Evolutionary conservation across 2,329 filamentous ascomycete genomes (phyloP), one percentile per base, ranked within the genome.

Genomic region (Davidsoniella virescens): DNA sequence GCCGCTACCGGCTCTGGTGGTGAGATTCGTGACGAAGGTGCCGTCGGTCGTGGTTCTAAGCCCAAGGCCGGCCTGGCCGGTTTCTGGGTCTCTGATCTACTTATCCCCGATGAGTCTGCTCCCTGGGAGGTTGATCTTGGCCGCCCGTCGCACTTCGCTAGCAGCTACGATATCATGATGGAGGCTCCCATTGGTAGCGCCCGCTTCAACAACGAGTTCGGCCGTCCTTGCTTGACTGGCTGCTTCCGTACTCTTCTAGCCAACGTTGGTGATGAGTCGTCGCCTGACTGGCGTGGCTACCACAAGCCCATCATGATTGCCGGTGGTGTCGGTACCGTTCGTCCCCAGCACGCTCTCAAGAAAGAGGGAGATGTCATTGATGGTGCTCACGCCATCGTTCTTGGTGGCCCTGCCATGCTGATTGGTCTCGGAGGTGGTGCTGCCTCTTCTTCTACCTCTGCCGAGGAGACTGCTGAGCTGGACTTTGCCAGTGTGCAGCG

Each of bases 221-320:
- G 92, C 23, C 78, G 92, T 37, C 90, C 92, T 36, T 87, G 82
- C 60, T 82, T 93, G 10, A 76, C 82, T 2, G 92, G 92, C 18
- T 90, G 87, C 61, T 98, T 98, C 71, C 76, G 90, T 54, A 98
- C 92, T 1, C 73, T 98, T 37, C 77, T 93, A 26, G 84, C 81
- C 41, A 73, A 79, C 52, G 76, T 75, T 39, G 66, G 66, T 38
- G 64, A 66, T 37, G 68, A 71, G 45, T 62, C 63, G 3, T 57
- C 61, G 16, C 72, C 72, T 17, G 87, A 94, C 57, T 75, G 86
- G 60, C 76, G 90, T 57, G 92, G 92, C 20, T 98, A 94, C 63
- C 92, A 96, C 67, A 98, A 98, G 69, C 92, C 92, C 8, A 95
- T 94, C 64, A 94, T 95, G 86, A 87, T 98, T 67, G 92, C 92